A percentile compares a stretch with the other conserved stretches of the same genome.
These are phyloP conservation scores for Fusarium sp. DNA, from an alignment of 2,329 filamentous ascomycete species.

Conservation along the genomic window DNA sequence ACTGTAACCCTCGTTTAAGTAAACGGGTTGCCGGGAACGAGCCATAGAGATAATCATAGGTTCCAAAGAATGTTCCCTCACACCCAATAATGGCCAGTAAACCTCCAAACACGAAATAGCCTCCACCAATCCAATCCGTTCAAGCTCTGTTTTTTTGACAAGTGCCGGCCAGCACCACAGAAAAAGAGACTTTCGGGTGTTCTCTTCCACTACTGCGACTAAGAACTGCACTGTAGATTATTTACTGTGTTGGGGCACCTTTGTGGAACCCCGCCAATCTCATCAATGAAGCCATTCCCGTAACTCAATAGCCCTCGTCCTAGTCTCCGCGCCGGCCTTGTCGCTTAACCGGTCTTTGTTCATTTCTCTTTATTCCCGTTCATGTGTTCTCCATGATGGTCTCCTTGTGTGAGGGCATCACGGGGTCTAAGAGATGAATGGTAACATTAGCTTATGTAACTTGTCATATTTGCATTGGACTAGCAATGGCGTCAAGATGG, in stretches of 20 bases:
- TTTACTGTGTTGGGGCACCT: neutral
- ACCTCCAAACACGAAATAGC: neutral
- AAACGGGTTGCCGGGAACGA: neutral
- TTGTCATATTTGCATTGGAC: neutral
- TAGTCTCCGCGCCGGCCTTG: neutral
- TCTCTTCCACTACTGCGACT: neutral
- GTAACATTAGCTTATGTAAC: conserved; percentile 4
- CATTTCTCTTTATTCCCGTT: neutral
- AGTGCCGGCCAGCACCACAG: neutral
- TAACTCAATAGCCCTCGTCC: neutral
- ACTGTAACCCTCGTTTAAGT: neutral
- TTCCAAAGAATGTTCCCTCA: neutral
- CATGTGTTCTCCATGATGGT: neutral
- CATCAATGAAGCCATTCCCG: conserved; percentile 4
- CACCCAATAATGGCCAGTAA: neutral
- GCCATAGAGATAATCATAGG: neutral
- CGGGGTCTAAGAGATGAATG: neutral
- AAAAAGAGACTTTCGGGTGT: neutral
- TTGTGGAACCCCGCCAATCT: neutral
- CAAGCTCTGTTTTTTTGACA: conserved; percentile 23
- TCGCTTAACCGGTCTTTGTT: neutral
- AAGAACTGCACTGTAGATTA: neutral
- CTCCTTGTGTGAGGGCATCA: neutral
- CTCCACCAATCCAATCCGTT: neutral
- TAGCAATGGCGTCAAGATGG: neutral